Evolutionary conservation across 192 early-diverging fungal species (phyloP), one percentile per base, ranked within the genome.

Genomic region (Backusella tarrabulga): DNA sequence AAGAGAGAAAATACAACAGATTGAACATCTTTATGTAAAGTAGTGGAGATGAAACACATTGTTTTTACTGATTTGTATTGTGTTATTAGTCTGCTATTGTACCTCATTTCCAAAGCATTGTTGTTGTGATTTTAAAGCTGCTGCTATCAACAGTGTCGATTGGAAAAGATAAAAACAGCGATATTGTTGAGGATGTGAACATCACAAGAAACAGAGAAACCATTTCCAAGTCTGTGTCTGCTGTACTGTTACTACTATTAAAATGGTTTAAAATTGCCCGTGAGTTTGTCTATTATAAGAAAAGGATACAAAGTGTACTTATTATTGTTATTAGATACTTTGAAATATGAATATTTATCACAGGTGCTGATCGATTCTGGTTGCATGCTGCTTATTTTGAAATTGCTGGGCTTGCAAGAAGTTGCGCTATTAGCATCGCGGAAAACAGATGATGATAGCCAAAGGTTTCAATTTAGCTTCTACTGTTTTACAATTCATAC

Each of bases 301-400:
- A 21, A 29, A 14, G 6, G 14, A 14, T 34, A 4, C 3, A 35
- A 32, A 17, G 46, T 32, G 6, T 44, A 8, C 42, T 26, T 32
- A 32, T 32, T 32, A 32, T 63, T 29, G 4, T 63, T 14, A 12
- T 17, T 56, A 93, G 91, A 94, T 80, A 84, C 84, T 12, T 75
- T 95, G 40, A 91, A 91, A 69, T 93, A 90, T 80, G 93, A 96
- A 80, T 91, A 95, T 80, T 79, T 95, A 12, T 90, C 88, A 5
- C 92, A 93, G 72, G 83, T 94, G 1, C 85, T 96, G 32, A 87
- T 95, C 23, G 95, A 96, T 78, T 94, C 93, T 23, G 94, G 93
- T 63, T 92, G 93, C 50, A 83, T 93, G n/a, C 88, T 96, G 36
- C 77, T 96, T 6, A 88, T 96, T 36, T 82, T 96, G 11, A 96